A percentile compares a stretch with the other conserved stretches of the same genome.
Evolutionary conservation across 2,329 filamentous ascomycete species (phyloP).

Genomic region (Ophiostoma sp.): DNA sequence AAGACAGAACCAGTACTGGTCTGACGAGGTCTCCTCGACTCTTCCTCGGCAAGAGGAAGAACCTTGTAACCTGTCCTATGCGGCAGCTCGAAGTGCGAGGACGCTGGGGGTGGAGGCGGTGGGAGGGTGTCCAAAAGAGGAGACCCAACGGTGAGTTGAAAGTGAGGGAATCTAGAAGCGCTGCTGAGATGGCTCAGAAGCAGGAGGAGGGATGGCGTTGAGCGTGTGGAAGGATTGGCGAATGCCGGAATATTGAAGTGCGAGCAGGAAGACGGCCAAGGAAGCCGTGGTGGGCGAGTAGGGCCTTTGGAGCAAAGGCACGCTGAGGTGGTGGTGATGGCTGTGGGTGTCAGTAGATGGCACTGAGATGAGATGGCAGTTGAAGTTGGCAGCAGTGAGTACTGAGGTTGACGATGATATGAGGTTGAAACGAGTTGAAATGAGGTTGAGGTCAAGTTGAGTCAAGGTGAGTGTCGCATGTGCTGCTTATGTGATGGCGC

Average conservation of each 20-base stretch:
- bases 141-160: conserved; percentile 38
- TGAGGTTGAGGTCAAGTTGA: neutral
- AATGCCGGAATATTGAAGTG: conserved; percentile 66
- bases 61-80: conserved; percentile 97
- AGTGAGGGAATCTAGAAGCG: conserved; percentile 38
- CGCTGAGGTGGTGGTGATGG: conserved; percentile 22
- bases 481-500: neutral
- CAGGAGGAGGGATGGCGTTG: conserved; percentile 59
- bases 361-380: neutral
- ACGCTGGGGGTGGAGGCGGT: conserved; percentile 50
- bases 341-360: conserved; percentile 1
- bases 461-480: neutral
- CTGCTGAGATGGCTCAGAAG: conserved; percentile 45
- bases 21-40: conserved; percentile 98
- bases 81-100: conserved; percentile 83
- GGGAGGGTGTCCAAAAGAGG: conserved; percentile 47
- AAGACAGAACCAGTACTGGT: conserved; percentile 83
- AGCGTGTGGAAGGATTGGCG: conserved; percentile 61
- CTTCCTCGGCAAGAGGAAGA: conserved; percentile 99
- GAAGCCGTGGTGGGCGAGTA: conserved; percentile 53
- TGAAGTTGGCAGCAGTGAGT: neutral
- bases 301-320: conserved; percentile 67
- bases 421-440: neutral
- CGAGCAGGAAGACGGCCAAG: conserved; percentile 56
- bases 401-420: neutral